These are phyloP conservation scores for Aspergillus taichungensis DNA, from an alignment of 495 filamentous ascomycete species.

Conservation along the genomic window DNA sequence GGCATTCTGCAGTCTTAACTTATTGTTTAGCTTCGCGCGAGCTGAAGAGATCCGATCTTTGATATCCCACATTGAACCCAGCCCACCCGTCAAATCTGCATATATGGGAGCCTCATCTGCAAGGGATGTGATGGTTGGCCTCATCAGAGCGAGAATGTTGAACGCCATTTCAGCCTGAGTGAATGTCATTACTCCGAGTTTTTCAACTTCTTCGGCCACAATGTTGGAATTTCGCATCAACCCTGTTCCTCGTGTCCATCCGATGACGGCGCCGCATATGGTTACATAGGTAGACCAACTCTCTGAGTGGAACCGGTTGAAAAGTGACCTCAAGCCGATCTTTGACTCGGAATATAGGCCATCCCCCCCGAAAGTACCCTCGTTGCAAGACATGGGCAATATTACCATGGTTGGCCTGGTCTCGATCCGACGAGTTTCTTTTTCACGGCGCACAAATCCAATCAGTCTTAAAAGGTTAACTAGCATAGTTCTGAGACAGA, in stretches of 20 bases:
- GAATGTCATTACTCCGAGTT: conserved; percentile 92
- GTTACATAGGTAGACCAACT: conserved; percentile 94
- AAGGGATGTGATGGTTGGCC: conserved; percentile 83
- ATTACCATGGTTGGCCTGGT: conserved; percentile 94
- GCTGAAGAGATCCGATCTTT: conserved; percentile 38
- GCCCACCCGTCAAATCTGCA: conserved; percentile 18
- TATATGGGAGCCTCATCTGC: conserved; percentile 32
- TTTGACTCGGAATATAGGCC: conserved; percentile 98
- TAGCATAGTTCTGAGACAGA: conserved; percentile 97
- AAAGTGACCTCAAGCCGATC: conserved; percentile 87
- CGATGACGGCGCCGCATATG: conserved; percentile 96
- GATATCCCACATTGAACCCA: conserved; percentile 13
- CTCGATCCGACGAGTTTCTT: conserved; percentile 66
- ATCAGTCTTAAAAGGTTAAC: conserved; percentile 89
- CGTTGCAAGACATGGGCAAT: conserved; percentile 91
- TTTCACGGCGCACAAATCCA: conserved; percentile 74
- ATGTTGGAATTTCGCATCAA: conserved; percentile 97
- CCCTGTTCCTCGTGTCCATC: conserved; percentile 97
- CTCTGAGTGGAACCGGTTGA: conserved; percentile 97
- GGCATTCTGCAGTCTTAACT: conserved; percentile 40
- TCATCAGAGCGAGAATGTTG: conserved; percentile 94
- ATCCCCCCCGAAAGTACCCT: conserved; percentile 96
- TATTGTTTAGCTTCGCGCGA: conserved; percentile 78
- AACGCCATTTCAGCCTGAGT: conserved; percentile 99
- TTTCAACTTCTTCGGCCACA: conserved; percentile 90